Evolutionary conservation across 78 protist species (phyloP).

Genomic region (Blattamonas nauphoetae): DNA sequence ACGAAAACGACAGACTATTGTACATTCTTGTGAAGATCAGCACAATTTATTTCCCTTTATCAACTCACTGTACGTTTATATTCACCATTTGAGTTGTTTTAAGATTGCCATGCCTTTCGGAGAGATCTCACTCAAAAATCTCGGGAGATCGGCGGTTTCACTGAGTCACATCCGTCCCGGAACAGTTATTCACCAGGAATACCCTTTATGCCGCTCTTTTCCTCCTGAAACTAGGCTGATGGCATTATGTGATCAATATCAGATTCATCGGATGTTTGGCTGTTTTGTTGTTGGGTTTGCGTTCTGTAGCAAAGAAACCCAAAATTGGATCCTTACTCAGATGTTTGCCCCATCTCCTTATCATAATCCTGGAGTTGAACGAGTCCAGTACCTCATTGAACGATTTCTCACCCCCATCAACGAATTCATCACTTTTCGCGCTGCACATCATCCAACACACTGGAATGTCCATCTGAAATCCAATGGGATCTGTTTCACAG

Average conservation of each 20-base stretch:
- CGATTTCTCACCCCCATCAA: neutral
- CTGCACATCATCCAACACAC: neutral
- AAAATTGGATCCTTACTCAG: neutral
- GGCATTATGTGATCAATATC: neutral
- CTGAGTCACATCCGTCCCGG: neutral
- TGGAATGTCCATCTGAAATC: neutral
- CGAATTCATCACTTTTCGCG: neutral
- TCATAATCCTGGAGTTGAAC: neutral
- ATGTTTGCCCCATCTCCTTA: neutral
- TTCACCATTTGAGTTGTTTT: no score
- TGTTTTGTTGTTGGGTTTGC: neutral
- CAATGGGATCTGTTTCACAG: neutral
- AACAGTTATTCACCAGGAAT: neutral
- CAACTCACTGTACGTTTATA: no score
- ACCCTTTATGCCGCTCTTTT: neutral
- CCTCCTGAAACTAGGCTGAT: neutral
- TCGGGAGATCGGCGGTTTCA: neutral
- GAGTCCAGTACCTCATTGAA: neutral
- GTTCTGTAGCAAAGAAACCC: neutral
- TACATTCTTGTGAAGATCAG: no score
- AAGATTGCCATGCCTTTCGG: no score
- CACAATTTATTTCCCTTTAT: no score
- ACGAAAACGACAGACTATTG: no score
- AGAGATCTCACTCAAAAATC: neutral
- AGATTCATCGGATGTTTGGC: neutral